Percentiles rank a stretch among this genome's conserved stretches.
phyloP scores from a whole-genome alignment of 2,329 filamentous ascomycete genomes.

The Volutella citrinella region DNA sequence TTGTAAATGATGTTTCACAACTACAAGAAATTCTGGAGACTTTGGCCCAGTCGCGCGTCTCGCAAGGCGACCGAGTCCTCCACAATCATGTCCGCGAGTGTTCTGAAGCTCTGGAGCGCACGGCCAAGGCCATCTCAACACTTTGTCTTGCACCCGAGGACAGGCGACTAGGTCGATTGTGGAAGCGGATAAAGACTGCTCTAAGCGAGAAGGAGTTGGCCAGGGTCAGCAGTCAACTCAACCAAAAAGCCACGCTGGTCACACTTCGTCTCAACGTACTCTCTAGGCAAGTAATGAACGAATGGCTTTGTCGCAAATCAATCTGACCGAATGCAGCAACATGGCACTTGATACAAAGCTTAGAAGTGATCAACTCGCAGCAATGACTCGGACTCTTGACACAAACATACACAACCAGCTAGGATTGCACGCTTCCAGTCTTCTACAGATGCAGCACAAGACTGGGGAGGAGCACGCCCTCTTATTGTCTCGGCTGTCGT shows the following conservation, averaged over 20 bases:
- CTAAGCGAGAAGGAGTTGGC: conserved; percentile 6
- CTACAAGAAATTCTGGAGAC: conserved; percentile 9
- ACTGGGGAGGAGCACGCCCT: too few species aligned
- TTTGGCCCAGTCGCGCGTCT: background rate
- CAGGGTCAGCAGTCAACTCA: background rate
- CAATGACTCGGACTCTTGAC: too few species aligned
- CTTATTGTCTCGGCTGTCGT: too few species aligned
- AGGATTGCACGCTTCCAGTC: too few species aligned
- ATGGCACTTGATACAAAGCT: background rate
- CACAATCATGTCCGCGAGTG: conserved; percentile 1
- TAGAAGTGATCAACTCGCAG: background rate
- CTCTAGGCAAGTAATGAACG: background rate
- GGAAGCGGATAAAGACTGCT: conserved; percentile 7
- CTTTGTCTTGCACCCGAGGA: conserved; percentile 3
- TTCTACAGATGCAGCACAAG: too few species aligned
- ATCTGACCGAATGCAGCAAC: too few species aligned
- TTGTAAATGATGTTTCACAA: conserved; percentile 2
- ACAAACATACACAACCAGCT: too few species aligned
- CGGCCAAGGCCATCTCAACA: conserved; percentile 2
- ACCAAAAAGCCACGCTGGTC: background rate
- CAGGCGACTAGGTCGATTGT: background rate
- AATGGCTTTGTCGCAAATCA: too few species aligned
- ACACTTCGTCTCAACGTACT: conserved; percentile 2
- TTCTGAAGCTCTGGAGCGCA: conserved; percentile 1
- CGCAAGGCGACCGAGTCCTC: background rate